Evolutionary conservation across 345 rosid genomes (phyloP), one percentile per base, ranked within the genome.

Genomic region (Camelina sativa): DNA sequence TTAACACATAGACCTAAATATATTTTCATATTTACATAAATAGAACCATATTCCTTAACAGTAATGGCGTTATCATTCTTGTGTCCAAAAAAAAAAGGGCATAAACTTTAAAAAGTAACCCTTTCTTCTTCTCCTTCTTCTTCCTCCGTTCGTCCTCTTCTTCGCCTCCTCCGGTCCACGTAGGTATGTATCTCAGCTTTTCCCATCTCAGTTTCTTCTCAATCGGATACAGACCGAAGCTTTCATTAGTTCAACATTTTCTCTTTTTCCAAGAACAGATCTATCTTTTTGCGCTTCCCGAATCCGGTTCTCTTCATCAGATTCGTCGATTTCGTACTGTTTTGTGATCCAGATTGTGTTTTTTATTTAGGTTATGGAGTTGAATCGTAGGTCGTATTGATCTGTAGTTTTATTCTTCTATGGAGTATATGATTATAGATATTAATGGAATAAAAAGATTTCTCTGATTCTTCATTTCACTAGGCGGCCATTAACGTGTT

Each of bases 131-230:
- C 13, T 51, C 3, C 13, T 51, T 3, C 13, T 51, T 3, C 63
- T 40, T n/a, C 10, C 28, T 60, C 32, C 67, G 59, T 55, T 50
- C 67, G 30, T 64, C 20, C 76, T 76, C 76, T 63, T 70, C 69
- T 23, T 62, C 67, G 72, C 48, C 40, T 51, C 48, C 40, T 51
- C 56, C 55, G 50, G 16, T 75, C 68, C 74, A 60, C 69, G 79
- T 75, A 65, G 52, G 1, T 51, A 38, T 1, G 37, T 28, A 1
- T 32, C 41, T 64, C 48, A 11, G 6, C 53, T 72, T 50, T 28
- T 11, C 38, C 68, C 46, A 46, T 8, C 38, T 37, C 61, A 17
- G 22, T 7, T 47, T 52, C 76, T 28, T 60, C 53, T 6, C 40
- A 1, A 59, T 75, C 67, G 11, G 46, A 48, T 30, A 37, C n/a